These are phyloP conservation scores for Thelephora terrestris DNA, from an alignment of 1,284 basidiomycete species.

Conservation along the genomic window DNA sequence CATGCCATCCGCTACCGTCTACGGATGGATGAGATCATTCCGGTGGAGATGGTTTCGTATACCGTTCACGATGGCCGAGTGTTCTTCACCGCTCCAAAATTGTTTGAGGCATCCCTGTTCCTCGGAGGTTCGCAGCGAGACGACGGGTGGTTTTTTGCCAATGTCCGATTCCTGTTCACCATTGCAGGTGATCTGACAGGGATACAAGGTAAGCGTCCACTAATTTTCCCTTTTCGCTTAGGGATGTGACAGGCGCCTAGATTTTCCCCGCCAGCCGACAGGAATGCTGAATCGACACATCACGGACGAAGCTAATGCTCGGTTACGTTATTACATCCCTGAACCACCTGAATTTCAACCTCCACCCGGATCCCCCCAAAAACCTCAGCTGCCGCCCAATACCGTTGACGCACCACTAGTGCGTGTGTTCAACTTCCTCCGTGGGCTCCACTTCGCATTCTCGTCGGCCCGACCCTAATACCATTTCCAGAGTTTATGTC, in stretches of 20 bases:
- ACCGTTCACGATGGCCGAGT: conserved; percentile 71
- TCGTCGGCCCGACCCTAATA: neutral
- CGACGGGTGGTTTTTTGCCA: conserved; percentile 77
- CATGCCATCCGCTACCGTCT: conserved; percentile 69
- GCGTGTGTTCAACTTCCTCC: conserved; percentile 70
- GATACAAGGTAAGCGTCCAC: conserved; percentile 45
- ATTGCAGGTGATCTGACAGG: conserved; percentile 63
- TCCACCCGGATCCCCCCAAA: conserved; percentile 35
- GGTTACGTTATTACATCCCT: conserved; percentile 52
- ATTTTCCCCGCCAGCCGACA: conserved; percentile 58
- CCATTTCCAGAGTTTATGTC: conserved; percentile 65
- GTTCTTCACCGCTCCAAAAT: conserved; percentile 57
- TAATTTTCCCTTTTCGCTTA: neutral
- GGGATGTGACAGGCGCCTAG: conserved; percentile 24
- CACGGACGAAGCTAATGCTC: conserved; percentile 58
- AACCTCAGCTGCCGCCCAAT: conserved; percentile 47
- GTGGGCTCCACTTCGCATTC: conserved; percentile 32
- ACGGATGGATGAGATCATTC: conserved; percentile 61
- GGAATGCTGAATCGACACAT: conserved; percentile 61
- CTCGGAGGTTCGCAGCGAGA: conserved; percentile 54
- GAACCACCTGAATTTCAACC: conserved; percentile 29
- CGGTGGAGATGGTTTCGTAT: conserved; percentile 66
- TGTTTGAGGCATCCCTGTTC: conserved; percentile 73
- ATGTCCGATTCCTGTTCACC: conserved; percentile 68
- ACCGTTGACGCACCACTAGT: conserved; percentile 69